Percentiles rank a stretch among this genome's conserved stretches.
Conservation (phyloP, 495 filamentous ascomycete species). For the Collariella sp. region DNA sequence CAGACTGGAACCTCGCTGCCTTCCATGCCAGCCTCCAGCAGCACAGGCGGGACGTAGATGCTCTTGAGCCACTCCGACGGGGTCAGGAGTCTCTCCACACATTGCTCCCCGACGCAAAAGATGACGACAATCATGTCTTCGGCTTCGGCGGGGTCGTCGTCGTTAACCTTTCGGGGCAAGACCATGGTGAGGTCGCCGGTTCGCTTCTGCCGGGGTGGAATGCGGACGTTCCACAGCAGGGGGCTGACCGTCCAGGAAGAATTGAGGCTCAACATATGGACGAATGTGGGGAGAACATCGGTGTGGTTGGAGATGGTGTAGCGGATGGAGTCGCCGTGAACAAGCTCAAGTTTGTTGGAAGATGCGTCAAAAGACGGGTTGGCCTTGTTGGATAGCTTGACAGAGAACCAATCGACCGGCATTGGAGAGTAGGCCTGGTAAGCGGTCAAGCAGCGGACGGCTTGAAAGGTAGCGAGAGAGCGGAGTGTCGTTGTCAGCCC, state of each 20-base stretch:
- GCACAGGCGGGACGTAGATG: constrained; percentile 11
- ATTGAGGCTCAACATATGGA: constrained; percentile 18
- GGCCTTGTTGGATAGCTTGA: constrained; percentile 12
- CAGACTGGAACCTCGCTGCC: not conserved
- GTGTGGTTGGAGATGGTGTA: constrained; percentile 9
- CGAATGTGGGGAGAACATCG: not conserved
- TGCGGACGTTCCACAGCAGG: constrained; percentile 10
- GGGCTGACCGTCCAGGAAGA: constrained; percentile 13
- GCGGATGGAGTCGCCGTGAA: constrained; percentile 2
- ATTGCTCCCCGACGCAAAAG: constrained; percentile 12
- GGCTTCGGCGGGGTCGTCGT: constrained; percentile 2
- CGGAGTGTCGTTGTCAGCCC: not conserved
- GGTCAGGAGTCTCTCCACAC: not conserved
- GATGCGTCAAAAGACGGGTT: not conserved
- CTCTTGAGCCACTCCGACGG: constrained; percentile 8
- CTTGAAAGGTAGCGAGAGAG: not conserved
- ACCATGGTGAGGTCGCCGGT: constrained; percentile 9
- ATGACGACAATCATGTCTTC: constrained; percentile 18
- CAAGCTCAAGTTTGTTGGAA: not conserved
- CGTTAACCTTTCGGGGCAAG: constrained; percentile 9
- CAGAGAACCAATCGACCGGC: constrained; percentile 13
- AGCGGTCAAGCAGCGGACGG: not conserved
- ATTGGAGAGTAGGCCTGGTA: constrained; percentile 9
- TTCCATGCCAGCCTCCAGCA: not conserved
- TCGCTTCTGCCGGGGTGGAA: constrained; percentile 3